Evolutionary conservation across 768 basidiomycete genomes (phyloP), one percentile per base, ranked within the genome.

Genomic region (Hirschioporus abietinus): DNA sequence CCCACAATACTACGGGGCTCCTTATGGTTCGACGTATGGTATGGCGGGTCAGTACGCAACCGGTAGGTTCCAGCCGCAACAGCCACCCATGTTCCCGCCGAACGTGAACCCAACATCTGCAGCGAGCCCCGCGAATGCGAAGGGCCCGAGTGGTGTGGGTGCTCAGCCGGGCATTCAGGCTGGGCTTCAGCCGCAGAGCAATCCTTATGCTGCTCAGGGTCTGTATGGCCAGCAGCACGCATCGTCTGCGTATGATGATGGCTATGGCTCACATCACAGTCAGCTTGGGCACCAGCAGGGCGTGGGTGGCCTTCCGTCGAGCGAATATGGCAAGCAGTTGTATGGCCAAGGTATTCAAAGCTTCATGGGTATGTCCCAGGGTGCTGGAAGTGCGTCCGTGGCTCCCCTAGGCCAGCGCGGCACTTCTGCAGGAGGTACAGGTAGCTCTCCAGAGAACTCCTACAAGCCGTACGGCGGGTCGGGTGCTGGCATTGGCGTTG

Each of bases 31-130:
- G 9, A 81, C 80, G 17, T 84, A 84, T 66, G 78, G 78, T 59
- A 78, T 84, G 12, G 88, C 90, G 7, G 88, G 89, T 71, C 86
- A 86, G 3, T 90, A 88, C 73, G 86, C 88, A 74, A 90, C 42
- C 20, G 42, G 60, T 27, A 36, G 64, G 3, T 68, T 65, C 42
- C 52, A 65, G 36, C 67, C 67, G 35, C 65, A 92, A 77, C 92
- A 92, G 72, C 89, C 90, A 1, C 76, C 89, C 34, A 87, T 92
- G 78, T 92, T 89, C 80, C 87, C 88, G 71, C 83, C 86, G 35
- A 88, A 86, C 9, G 88, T 88, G 18, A 88, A 89, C 24, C 86
- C 86, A 0, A 86, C 84, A 3, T 84, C 84, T 18, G 87, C 84
- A 6, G 84, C 88, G 0, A 88, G 87, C 65, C 87, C 88, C 0